phyloP scores from a whole-genome alignment of 2,329 filamentous ascomycete species.

The Alternaria novae-zelandiae region DNA sequence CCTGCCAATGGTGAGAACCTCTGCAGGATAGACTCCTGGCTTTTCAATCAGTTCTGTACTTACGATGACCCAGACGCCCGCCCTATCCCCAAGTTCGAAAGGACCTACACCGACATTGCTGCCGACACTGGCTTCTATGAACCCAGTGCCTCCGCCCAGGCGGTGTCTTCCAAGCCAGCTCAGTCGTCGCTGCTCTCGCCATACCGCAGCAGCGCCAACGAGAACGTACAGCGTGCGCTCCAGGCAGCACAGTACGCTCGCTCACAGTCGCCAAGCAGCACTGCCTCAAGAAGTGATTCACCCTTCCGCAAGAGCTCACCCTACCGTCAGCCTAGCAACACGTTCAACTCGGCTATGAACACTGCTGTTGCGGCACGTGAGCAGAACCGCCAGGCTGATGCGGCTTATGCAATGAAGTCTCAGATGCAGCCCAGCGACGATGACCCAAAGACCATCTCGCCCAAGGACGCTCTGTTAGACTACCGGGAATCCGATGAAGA shows the following conservation, averaged over 20 bases:
- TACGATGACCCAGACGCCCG: constrained; percentile 62
- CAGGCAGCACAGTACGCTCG: constrained; percentile 78
- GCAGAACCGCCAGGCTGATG: constrained; percentile 67
- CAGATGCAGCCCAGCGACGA: constrained; percentile 50
- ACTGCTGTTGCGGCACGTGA: constrained; percentile 67
- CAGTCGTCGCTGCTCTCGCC: constrained; percentile 57
- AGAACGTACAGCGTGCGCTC: constrained; percentile 74
- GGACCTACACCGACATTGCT: constrained; percentile 86
- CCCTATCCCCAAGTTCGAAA: constrained; percentile 74
- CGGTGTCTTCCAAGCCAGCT: constrained; percentile 54
- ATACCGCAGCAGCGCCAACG: constrained; percentile 50
- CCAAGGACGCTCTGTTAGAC: constrained; percentile 88
- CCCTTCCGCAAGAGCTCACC: constrained; percentile 76
- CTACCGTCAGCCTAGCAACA: constrained; percentile 53
- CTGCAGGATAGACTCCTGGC: constrained; percentile 52
- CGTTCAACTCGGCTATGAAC: constrained; percentile 51
- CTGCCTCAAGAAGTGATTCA: constrained; percentile 70
- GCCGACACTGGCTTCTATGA: constrained; percentile 81
- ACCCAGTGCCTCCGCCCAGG: constrained; percentile 65
- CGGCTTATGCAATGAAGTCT: constrained; percentile 52
- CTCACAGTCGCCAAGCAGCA: constrained; percentile 61
- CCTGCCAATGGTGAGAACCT: constrained; percentile 62
- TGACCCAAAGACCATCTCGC: constrained; percentile 84
- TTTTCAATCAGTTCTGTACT: constrained; percentile 72
- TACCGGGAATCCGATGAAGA: constrained; percentile 79